Evolutionary conservation across 2,329 filamentous ascomycete species (phyloP), one percentile per base, ranked within the genome.

Genomic region (Scleromitrula shiraiana): DNA sequence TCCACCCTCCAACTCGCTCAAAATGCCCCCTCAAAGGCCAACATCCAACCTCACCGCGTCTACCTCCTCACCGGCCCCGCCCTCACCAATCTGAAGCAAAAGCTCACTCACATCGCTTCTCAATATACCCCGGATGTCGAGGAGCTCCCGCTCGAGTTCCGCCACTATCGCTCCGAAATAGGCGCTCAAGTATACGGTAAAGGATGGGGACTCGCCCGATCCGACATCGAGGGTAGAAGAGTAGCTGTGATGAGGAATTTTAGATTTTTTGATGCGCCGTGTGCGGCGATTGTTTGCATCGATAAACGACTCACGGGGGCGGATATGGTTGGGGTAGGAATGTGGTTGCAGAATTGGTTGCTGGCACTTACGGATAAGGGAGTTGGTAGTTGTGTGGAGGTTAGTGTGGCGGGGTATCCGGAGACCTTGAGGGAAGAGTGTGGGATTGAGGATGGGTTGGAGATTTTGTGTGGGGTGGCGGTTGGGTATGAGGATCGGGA

Each of bases 1-100:
- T 41, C 44, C 27, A 47, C 44, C 8, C 44, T 47, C 8, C 27
- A 47, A 5, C 44, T 47, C 7, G 44, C 44, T 24, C 37, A 30
- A 23, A 23, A 41, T 22, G 44, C 37, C 22, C 44, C 44, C 22
- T 47, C 45, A 24, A 47, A 47, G n/a, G 41, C 45, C 24, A 47
- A 47, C n/a, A 42, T 41, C 22, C 45, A 47, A 15, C 37, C 37
- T 1, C 37, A 47, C 24, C 37, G 38, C 17, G 7, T 36, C 10
- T 35, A 26, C 14, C 17, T 41, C 10, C 29, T 42, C 14, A 42
- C 45, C 7, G 29, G 38, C 15, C 15, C 19, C 17, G 17, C 45
- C 5, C 29, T 36, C 9, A 19, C 23, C 15, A 47, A 47, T 7
- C 37, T 47, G 15, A 41, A 10, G 22, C 4, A 12, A 5, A 26